Percentiles rank a stretch among this genome's conserved stretches.
These are phyloP conservation scores for Caloboletus inedulis DNA, from an alignment of 1,284 basidiomycete genomes.

Conservation along the genomic window DNA sequence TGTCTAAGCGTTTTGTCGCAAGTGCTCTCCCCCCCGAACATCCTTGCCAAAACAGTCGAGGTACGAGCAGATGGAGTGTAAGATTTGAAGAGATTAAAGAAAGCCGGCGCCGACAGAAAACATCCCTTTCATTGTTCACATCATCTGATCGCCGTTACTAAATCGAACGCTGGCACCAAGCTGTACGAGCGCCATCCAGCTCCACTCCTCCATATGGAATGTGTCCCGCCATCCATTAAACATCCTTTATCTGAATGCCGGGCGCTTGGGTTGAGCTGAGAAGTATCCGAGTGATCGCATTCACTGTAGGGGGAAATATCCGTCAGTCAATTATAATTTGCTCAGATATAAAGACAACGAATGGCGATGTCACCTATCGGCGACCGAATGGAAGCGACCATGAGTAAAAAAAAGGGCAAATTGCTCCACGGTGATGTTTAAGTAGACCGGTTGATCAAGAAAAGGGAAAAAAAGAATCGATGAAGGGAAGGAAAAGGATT, in stretches of 20 bases:
- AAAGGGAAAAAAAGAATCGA: neutral
- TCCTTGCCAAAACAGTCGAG: neutral
- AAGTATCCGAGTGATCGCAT: slow-evolving; percentile 69
- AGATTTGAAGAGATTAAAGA: slow-evolving; percentile 6
- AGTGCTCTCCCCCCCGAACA: neutral
- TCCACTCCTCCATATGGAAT: neutral
- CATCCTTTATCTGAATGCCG: slow-evolving; percentile 63
- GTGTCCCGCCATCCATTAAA: slow-evolving; percentile 17
- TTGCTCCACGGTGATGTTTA: neutral
- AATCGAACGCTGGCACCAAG: slow-evolving; percentile 20
- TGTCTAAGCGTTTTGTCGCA: neutral
- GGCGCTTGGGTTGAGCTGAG: slow-evolving; percentile 87
- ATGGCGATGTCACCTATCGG: slow-evolving; percentile 13
- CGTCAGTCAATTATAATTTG: slow-evolving; percentile 15
- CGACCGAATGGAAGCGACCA: slow-evolving; percentile 2
- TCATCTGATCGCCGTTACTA: slow-evolving; percentile 26
- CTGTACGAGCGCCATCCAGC: slow-evolving; percentile 21
- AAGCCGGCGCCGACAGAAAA: slow-evolving; percentile 2
- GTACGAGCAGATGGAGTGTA: neutral
- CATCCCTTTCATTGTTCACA: slow-evolving; percentile 5
- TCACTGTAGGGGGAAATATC: slow-evolving; percentile 43
- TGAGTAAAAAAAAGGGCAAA: neutral
- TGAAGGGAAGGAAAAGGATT: neutral
- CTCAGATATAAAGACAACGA: slow-evolving; percentile 2
- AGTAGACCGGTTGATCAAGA: neutral